Conservation (phyloP, 768 basidiomycete species). For the Holtermanniella nyarrowii region DNA sequence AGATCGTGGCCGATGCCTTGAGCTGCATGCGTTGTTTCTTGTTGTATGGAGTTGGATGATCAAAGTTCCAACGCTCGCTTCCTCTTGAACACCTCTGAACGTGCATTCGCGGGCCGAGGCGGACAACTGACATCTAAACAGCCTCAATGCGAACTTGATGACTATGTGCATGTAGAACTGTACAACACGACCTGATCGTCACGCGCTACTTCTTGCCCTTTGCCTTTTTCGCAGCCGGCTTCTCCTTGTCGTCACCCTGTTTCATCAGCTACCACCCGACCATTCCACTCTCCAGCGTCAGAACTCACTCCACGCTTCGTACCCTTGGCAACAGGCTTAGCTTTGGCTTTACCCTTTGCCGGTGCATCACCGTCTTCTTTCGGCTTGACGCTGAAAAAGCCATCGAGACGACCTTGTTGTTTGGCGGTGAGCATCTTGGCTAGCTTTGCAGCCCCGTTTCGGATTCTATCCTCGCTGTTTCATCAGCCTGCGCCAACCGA, state of each 20-base stretch:
- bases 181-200: background rate
- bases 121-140: no score
- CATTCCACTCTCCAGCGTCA: background rate
- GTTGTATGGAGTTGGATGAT: no score
- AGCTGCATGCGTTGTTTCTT: no score
- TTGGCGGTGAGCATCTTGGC: constrained; percentile 75
- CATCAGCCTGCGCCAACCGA: constrained; percentile 4
- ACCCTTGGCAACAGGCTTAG: background rate
- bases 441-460: constrained; percentile 89
- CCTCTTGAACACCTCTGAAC: no score
- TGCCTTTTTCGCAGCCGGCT: background rate
- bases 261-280: no score
- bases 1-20: no score
- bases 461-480: constrained; percentile 83
- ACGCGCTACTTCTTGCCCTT: background rate
- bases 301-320: background rate
- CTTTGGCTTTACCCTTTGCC: constrained; percentile 35
- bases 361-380: constrained; percentile 43
- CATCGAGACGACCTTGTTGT: constrained; percentile 91
- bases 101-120: no score
- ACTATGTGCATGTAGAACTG: background rate
- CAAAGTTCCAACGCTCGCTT: no score
- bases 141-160: no score
- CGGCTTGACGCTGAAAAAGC: constrained; percentile 75
- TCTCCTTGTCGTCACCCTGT: background rate